phyloP scores from a whole-genome alignment of 1,139 yeast genomes.

The Magnusiomyces suaveolens region DNA sequence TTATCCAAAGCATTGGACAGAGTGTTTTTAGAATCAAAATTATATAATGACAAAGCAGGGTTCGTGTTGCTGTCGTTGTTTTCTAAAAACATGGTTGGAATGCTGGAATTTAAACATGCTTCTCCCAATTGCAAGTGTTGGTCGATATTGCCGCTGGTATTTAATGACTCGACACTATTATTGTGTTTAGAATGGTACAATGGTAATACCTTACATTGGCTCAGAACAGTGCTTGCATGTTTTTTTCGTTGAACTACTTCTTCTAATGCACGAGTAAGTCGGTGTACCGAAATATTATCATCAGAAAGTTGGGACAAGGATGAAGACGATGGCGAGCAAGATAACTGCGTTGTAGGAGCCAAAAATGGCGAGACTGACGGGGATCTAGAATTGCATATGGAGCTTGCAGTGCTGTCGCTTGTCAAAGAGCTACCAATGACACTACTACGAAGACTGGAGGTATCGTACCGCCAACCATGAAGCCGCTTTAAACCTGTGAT shows the following conservation, averaged over 20 bases:
- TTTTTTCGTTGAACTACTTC: constrained; percentile 20
- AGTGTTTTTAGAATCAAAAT: no score
- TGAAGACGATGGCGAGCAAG: background rate
- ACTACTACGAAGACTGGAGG: background rate
- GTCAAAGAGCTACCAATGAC: background rate
- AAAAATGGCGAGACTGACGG: constrained; percentile 6
- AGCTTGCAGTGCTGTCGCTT: background rate
- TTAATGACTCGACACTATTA: no score
- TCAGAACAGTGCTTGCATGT: no score
- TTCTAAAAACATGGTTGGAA: no score
- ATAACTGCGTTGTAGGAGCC: background rate
- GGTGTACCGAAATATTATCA: constrained; percentile 19
- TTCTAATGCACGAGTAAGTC: constrained; percentile 28
- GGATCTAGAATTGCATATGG: constrained; percentile 5
- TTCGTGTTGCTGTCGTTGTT: no score
- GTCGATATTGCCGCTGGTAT: no score
- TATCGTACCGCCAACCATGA: constrained; percentile 26
- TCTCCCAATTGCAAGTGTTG: no score
- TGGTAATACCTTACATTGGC: no score
- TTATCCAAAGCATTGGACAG: no score
- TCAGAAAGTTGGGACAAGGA: constrained; percentile 12
- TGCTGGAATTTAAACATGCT: no score
- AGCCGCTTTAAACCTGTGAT: constrained; percentile 23
- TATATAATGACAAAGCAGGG: no score
- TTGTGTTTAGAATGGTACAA: no score